phyloP scores from a whole-genome alignment of 495 filamentous ascomycete genomes.

The Daldinia bambusicola region DNA sequence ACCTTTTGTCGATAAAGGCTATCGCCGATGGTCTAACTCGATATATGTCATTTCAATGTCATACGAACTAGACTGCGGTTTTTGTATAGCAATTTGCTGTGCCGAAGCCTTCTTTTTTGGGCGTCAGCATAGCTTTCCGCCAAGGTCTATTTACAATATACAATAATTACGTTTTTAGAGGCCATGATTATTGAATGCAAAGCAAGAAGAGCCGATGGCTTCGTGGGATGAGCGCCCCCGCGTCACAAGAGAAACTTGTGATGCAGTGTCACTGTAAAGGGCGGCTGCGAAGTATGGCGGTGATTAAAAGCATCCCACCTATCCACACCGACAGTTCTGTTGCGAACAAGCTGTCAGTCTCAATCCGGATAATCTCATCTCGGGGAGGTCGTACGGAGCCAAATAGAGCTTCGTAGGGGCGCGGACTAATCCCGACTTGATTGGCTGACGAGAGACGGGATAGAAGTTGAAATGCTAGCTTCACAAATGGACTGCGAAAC shows the following conservation, averaged over 20 bases:
- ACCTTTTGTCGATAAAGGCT: neutral
- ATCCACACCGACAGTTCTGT: slow-evolving; percentile 40
- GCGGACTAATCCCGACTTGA: slow-evolving; percentile 26
- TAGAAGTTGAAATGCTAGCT: slow-evolving; percentile 2
- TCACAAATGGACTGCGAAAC: slow-evolving; percentile 13
- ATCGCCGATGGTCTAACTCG: slow-evolving; percentile 1
- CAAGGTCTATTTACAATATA: slow-evolving; percentile 4
- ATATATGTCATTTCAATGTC: neutral
- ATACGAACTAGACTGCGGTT: neutral
- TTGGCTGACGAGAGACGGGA: slow-evolving; percentile 12
- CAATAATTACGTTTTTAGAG: neutral
- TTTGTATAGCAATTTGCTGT: neutral
- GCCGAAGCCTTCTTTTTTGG: neutral
- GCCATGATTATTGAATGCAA: neutral
- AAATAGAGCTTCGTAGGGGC: slow-evolving; percentile 23
- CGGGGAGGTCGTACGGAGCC: slow-evolving; percentile 22
- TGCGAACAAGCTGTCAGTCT: slow-evolving; percentile 18
- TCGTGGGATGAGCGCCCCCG: slow-evolving; percentile 3
- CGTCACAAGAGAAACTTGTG: slow-evolving; percentile 3
- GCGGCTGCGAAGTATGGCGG: neutral
- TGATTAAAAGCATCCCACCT: slow-evolving; percentile 36
- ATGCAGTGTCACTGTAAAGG: slow-evolving; percentile 13
- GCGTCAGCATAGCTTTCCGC: slow-evolving; percentile 14
- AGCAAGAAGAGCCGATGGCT: neutral
- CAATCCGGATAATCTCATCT: slow-evolving; percentile 37